Conservation (phyloP, 108 stramenopile species). For the Bacterosira constricta region DNA sequence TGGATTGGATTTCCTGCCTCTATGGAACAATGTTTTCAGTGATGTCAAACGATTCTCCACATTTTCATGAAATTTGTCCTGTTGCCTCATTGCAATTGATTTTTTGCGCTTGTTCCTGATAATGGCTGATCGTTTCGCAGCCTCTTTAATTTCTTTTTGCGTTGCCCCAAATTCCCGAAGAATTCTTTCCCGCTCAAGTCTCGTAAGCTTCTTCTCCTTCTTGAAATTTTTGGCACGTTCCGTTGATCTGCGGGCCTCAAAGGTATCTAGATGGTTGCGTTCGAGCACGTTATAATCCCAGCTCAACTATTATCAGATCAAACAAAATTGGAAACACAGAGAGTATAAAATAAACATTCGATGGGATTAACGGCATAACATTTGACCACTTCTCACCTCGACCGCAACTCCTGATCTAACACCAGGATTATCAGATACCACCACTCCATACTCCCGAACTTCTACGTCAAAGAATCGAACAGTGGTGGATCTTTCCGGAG, state of each 20-base stretch:
- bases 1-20: too few species aligned
- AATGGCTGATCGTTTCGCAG: slow-evolving; percentile 4
- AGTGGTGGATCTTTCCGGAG: too few species aligned
- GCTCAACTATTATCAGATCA: background rate
- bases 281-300: slow-evolving; percentile 7
- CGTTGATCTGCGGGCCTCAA: background rate
- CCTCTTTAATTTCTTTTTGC: background rate
- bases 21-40: too few species aligned
- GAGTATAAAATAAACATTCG: too few species aligned
- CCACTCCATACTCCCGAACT: slow-evolving; percentile 1
- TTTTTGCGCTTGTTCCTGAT: background rate
- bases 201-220: background rate
- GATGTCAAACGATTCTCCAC: too few species aligned
- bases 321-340: too few species aligned
- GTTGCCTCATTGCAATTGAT: background rate
- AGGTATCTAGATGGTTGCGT: background rate
- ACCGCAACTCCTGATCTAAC: background rate
- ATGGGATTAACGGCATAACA: too few species aligned
- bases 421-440: slow-evolving; percentile 4
- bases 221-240: background rate
- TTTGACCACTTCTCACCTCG: background rate
- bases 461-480: background rate
- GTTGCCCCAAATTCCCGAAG: background rate
- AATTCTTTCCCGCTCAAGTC: background rate
- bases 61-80: background rate